phyloP scores from a whole-genome alignment of 2,329 filamentous ascomycete species.

The Ceratocystis albifundus region DNA sequence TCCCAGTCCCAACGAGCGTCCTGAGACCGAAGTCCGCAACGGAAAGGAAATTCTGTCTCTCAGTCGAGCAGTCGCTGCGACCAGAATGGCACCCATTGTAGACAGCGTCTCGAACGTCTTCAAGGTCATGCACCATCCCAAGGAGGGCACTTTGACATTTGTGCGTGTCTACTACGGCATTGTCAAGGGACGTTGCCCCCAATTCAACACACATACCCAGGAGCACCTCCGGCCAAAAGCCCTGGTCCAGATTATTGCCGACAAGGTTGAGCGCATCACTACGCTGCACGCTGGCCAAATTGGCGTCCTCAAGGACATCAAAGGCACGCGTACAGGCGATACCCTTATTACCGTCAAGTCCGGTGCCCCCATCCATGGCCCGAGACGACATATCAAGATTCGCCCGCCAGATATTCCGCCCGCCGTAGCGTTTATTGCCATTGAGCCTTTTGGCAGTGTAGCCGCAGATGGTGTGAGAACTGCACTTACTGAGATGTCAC shows the following conservation, averaged over 20 bases:
- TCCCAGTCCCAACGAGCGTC: constrained; percentile 69
- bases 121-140: constrained; percentile 84
- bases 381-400: constrained; percentile 65
- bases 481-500: constrained; percentile 62
- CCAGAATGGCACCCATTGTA: constrained; percentile 30
- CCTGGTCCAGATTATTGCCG: constrained; percentile 80
- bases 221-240: constrained; percentile 69
- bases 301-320: constrained; percentile 81
- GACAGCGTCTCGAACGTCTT: constrained; percentile 58
- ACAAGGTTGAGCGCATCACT: constrained; percentile 72
- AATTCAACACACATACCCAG: constrained; percentile 80
- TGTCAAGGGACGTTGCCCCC: constrained; percentile 57
- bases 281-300: constrained; percentile 79
- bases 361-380: constrained; percentile 51
- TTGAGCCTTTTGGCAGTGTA: constrained; percentile 66
- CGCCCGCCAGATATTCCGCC: constrained; percentile 81
- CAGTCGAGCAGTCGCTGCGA: constrained; percentile 32
- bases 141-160: constrained; percentile 79
- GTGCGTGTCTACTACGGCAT: constrained; percentile 83
- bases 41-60: constrained; percentile 39
- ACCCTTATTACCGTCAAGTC: constrained; percentile 67
- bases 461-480: constrained; percentile 71
- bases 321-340: constrained; percentile 84
- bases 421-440: constrained; percentile 90
- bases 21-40: constrained; percentile 65